These are phyloP conservation scores for Mitragyna speciosa DNA, from an alignment of 257 asterid genomes.

Conservation along the genomic window DNA sequence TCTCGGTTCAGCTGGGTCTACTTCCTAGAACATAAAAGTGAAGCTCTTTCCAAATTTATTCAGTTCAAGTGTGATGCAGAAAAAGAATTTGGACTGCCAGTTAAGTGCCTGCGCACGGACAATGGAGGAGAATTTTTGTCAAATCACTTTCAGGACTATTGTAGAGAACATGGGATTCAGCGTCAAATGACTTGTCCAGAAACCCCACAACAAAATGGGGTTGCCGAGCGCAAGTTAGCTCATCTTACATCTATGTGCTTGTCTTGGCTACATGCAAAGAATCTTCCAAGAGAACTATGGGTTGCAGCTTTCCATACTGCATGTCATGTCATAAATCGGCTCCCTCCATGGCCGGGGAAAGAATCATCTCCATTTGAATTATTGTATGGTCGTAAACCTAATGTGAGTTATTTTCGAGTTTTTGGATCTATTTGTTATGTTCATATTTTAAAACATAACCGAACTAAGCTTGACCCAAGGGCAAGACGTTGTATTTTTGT, in stretches of 20 bases:
- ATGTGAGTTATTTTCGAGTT: neutral
- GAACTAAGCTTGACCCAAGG: conserved; percentile 4
- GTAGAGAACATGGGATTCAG: conserved; percentile 13
- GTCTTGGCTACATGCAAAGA: conserved; percentile 24
- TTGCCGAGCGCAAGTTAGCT: conserved; percentile 18
- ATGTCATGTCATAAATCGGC: neutral
- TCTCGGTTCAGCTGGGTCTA: conserved; percentile 20
- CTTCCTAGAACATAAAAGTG: conserved; percentile 25
- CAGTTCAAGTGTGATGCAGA: conserved; percentile 13
- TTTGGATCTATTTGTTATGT: neutral
- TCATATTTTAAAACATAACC: neutral
- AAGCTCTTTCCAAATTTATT: conserved; percentile 19
- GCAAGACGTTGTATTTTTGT: conserved; percentile 1
- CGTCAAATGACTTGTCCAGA: conserved; percentile 27
- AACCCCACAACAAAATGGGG: conserved; percentile 23
- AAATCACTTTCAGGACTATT: neutral
- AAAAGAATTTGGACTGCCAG: conserved; percentile 13
- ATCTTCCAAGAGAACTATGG: conserved; percentile 17
- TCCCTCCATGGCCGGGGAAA: neutral
- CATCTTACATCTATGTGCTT: conserved; percentile 16
- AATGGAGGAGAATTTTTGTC: conserved; percentile 20
- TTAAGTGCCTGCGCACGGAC: conserved; percentile 7
- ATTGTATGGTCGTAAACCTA: neutral
- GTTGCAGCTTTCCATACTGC: neutral
- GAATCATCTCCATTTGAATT: neutral